Evolutionary conservation across 2,329 filamentous ascomycete genomes (phyloP).

Genomic region (Trichoderma semiorbis): DNA sequence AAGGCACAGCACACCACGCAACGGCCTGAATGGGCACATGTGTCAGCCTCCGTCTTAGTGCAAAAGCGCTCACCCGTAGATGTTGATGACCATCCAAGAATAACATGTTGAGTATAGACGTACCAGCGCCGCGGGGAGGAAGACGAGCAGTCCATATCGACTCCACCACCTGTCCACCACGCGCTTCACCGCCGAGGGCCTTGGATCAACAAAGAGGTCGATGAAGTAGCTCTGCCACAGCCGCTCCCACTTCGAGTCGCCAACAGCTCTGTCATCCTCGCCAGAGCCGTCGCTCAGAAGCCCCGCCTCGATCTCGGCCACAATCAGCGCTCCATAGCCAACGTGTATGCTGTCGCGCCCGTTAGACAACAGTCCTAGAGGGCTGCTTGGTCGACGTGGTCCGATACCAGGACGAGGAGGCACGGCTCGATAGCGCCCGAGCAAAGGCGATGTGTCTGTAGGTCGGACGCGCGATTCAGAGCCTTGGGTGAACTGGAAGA

Average conservation of each 20-base stretch:
- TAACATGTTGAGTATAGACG: constrained; percentile 31
- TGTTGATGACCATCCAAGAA: not conserved
- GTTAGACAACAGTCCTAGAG: constrained; percentile 40
- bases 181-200: constrained; percentile 54
- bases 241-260: constrained; percentile 34
- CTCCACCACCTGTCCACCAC: constrained; percentile 62
- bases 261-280: constrained; percentile 31
- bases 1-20: constrained; percentile 62
- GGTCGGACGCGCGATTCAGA: constrained; percentile 54
- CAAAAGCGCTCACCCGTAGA: not conserved
- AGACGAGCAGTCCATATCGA: constrained; percentile 57
- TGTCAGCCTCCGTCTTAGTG: not conserved
- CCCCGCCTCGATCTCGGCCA: constrained; percentile 39
- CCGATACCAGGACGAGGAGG: constrained; percentile 40
- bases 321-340: constrained; percentile 53
- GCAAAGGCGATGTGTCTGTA: constrained; percentile 56
- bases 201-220: constrained; percentile 60
- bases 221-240: constrained; percentile 38
- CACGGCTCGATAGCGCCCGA: constrained; percentile 64
- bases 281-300: constrained; percentile 22
- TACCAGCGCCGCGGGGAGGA: constrained; percentile 59
- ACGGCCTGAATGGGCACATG: constrained; percentile 46
- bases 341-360: constrained; percentile 53
- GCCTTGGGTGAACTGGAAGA: constrained; percentile 66
- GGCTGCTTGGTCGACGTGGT: constrained; percentile 32